These are phyloP conservation scores for Microdochium bolleyi DNA, from an alignment of 2,329 filamentous ascomycete species.

Conservation along the genomic window DNA sequence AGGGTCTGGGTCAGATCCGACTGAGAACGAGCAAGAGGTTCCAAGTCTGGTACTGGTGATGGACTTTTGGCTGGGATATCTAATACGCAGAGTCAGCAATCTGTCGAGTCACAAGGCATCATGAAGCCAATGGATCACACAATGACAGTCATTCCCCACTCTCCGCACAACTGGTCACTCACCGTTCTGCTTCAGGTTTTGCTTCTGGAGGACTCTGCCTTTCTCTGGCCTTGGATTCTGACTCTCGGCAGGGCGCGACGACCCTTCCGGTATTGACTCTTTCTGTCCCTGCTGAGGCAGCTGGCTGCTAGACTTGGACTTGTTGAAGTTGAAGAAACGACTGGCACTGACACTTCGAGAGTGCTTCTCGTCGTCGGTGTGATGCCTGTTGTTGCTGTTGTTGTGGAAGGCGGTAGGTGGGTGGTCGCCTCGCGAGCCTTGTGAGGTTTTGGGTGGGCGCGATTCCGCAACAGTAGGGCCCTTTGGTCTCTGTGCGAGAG, in stretches of 20 bases:
- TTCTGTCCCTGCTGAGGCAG: not conserved
- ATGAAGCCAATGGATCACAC: not conserved
- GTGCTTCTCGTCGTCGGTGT: constrained; percentile 19
- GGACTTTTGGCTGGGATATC: constrained; percentile 10
- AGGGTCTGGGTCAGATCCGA: constrained; percentile 42
- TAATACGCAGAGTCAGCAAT: not conserved
- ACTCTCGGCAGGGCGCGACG: not conserved
- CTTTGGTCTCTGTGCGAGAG: constrained; percentile 10
- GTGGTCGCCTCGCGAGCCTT: not conserved
- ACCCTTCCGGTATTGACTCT: not conserved
- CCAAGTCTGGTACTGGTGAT: constrained; percentile 21
- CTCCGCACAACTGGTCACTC: not conserved
- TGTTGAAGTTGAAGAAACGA: constrained; percentile 23
- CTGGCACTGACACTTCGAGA: constrained; percentile 15
- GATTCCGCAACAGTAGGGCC: not conserved
- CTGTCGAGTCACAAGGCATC: not conserved
- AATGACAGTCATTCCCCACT: not conserved
- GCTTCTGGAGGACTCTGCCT: not conserved
- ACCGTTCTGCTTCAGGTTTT: not conserved
- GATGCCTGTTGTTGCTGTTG: not conserved
- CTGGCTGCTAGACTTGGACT: constrained; percentile 12
- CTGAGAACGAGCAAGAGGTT: constrained; percentile 33
- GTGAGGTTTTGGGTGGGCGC: not conserved
- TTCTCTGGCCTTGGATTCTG: not conserved
- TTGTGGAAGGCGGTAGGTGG: constrained; percentile 4